Base-by-base conservation (phyloP, 2,329 filamentous ascomycete species). In the Penicillium sp. region DNA sequence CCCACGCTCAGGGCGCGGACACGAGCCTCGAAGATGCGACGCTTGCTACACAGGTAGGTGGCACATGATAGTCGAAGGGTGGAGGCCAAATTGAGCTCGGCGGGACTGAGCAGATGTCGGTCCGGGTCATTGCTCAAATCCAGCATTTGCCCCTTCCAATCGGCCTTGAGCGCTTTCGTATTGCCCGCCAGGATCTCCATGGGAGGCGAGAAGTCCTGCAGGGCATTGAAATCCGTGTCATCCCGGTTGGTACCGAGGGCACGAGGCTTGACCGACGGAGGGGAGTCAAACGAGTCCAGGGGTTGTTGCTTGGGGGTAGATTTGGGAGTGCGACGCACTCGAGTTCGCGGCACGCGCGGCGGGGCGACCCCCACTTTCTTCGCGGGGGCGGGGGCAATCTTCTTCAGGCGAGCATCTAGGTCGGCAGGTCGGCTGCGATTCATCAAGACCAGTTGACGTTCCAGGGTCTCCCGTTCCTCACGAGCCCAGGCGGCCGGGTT, bases 41-140 rank as follows among this genome's bases (percentile, higher is more conserved):
- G 87, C 80, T 97, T 97, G 78, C 89, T 94, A 53, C 89, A 92
- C 20, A 97, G 81, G 67, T 97, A 97, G 10, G 89, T 93, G 15
- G 90, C 89, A 70, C 89, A 93, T 59, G 90, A 89, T 27, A 97
- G 83, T 49, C 91, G 85, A 24, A 97, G 81, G 42, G 86, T 89
- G 39, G 88, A 85, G 9, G 91, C 91, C 24, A 96, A 80, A 15
- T 79, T 77, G 24, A 92, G 67, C 75, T 97, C 93, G 54, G 91
- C 88, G 5, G 85, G 82, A 68, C 94, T 90, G 34, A 97, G 84
- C 32, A 90, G 77, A 50, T 84, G 69, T 20, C 81, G 79, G 63
- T 92, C 80, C 6, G 88, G 84, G 64, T 95, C 90, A 52, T 81
- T 79, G 70, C 80, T 84, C 39, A 96, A 83, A 66, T 95, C 88